A percentile compares a stretch with the other conserved stretches of the same genome.
Conservation (phyloP, 345 rosid genomes). For the Populus simonii region DNA sequence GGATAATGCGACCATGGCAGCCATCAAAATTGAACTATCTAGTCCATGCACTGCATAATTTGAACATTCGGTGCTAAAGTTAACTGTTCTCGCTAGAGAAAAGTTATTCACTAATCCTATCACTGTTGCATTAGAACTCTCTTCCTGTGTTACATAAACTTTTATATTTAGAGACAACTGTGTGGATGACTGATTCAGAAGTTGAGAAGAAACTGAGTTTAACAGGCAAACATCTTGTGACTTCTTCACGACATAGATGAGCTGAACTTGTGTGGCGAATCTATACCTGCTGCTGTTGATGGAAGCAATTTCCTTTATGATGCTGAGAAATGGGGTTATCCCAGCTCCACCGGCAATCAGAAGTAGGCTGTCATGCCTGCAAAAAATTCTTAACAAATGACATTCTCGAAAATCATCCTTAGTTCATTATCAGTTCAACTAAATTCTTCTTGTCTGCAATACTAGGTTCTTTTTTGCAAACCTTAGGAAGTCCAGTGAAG, state of each 20-base stretch:
- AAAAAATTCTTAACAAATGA: not conserved
- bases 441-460: not conserved
- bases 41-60: conserved; percentile 47
- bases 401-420: not conserved
- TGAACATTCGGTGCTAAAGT: conserved; percentile 37
- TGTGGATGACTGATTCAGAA: conserved; percentile 36
- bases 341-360: conserved; percentile 83
- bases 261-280: conserved; percentile 47
- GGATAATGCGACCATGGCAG: conserved; percentile 44
- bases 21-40: conserved; percentile 40
- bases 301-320: conserved; percentile 57
- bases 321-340: conserved; percentile 77
- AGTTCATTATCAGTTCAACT: not conserved
- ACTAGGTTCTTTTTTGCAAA: conserved; percentile 4
- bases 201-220: conserved; percentile 47
- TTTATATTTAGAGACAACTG: conserved; percentile 47
- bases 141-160: conserved; percentile 67
- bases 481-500: conserved; percentile 64
- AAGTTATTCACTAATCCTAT: conserved; percentile 41
- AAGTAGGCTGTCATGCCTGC: conserved; percentile 72
- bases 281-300: conserved; percentile 30
- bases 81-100: conserved; percentile 41
- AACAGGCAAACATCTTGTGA: conserved; percentile 57
- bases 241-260: conserved; percentile 51
- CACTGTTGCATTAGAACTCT: conserved; percentile 31